Evolutionary conservation across 176 grass and related monocot genomes (phyloP).

Genomic region (Oryza glaberrima): DNA sequence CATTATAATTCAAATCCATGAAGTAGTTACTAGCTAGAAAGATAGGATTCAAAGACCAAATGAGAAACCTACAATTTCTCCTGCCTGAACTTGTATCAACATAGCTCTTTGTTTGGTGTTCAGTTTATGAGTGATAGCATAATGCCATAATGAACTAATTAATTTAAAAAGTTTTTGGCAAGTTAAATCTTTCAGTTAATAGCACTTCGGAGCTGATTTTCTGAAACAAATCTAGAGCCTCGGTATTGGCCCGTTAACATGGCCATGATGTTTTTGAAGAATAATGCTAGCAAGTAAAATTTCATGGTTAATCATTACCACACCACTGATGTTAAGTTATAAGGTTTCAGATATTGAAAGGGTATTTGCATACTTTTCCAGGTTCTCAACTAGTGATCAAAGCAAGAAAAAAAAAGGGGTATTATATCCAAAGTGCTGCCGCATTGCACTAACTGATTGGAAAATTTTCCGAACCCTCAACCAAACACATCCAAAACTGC

Average conservation of each 20-base stretch:
- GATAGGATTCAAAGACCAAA: conserved; percentile 5
- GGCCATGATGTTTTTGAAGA: too few relatives aligned
- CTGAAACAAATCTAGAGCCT: neutral
- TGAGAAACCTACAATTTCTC: neutral
- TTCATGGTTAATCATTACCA: neutral
- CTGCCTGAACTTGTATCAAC: neutral
- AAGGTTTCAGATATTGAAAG: neutral
- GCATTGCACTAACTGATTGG: neutral
- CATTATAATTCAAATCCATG: neutral
- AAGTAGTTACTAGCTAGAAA: conserved; percentile 26
- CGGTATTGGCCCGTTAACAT: neutral
- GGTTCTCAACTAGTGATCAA: neutral
- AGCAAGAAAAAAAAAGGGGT: neutral
- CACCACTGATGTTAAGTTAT: neutral
- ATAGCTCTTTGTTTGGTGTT: neutral
- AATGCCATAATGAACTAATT: neutral
- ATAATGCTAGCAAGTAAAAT: too few relatives aligned
- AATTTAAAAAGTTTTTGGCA: neutral
- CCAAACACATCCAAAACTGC: too few relatives aligned
- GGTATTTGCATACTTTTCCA: neutral
- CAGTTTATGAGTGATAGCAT: neutral
- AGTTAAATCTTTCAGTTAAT: neutral
- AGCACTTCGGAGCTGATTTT: neutral
- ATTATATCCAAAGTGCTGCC: neutral
- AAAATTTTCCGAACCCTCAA: neutral